Evolutionary conservation across 192 early-diverging fungal genomes (phyloP).

Genomic region (Coemansia sp.): DNA sequence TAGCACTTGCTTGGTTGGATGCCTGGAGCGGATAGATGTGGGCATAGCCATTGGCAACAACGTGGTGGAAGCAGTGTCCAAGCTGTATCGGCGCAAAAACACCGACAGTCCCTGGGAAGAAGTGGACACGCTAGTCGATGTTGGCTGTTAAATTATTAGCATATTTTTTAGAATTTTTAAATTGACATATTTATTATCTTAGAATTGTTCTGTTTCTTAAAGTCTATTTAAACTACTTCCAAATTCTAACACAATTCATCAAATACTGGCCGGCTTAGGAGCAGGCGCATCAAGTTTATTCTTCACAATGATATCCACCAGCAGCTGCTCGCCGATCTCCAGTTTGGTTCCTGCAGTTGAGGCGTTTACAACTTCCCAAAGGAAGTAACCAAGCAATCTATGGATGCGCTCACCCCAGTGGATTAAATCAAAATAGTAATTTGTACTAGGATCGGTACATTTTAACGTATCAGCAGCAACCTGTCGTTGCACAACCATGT

Average conservation of each 20-base stretch:
- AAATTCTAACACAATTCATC: neutral
- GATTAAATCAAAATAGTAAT: conserved; percentile 39
- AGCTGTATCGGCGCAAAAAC: conserved; percentile 16
- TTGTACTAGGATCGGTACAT: conserved; percentile 27
- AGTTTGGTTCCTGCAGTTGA: neutral
- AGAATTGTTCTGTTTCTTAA: neutral
- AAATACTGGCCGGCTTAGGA: neutral
- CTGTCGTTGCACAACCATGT: too few species aligned
- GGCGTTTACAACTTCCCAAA: conserved; percentile 12
- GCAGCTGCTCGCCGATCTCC: conserved; percentile 12
- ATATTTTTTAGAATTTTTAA: neutral
- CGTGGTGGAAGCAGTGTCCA: conserved; percentile 9
- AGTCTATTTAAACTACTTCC: neutral
- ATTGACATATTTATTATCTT: neutral
- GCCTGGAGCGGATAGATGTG: conserved; percentile 37
- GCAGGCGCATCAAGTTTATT: neutral
- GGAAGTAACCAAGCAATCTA: conserved; percentile 31
- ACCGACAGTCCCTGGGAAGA: conserved; percentile 16
- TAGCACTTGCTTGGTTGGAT: conserved; percentile 20
- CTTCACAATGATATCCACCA: neutral
- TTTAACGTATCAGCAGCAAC: conserved; percentile 13
- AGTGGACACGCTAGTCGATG: conserved; percentile 5
- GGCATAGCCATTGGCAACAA: conserved; percentile 43
- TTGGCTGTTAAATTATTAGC: neutral
- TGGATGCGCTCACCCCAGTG: conserved; percentile 37